These are phyloP conservation scores for Pleurotus salmoneostramineus DNA, from an alignment of 768 basidiomycete genomes.

Conservation along the genomic window DNA sequence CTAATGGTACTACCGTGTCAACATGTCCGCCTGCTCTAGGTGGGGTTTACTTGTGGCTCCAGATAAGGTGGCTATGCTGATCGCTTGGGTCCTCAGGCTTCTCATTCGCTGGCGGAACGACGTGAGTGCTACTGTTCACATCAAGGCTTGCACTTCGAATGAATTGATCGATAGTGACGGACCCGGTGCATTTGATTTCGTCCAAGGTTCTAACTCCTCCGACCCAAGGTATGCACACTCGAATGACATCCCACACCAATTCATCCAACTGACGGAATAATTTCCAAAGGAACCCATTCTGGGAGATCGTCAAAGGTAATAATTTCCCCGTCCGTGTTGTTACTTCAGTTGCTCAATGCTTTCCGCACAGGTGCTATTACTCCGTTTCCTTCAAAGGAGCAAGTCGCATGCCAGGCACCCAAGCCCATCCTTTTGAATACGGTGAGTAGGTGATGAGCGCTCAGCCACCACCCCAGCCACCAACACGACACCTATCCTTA, in stretches of 20 bases:
- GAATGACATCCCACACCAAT: constrained; percentile 11
- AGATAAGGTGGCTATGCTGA: constrained; percentile 1
- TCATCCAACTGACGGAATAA: not conserved
- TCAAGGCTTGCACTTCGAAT: not conserved
- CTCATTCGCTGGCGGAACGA: constrained; percentile 78
- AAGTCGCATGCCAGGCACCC: constrained; percentile 68
- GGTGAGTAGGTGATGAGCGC: constrained; percentile 24
- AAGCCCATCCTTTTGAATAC: constrained; percentile 80
- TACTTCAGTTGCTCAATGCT: constrained; percentile 6
- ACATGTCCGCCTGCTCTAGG: constrained; percentile 83
- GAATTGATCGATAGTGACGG: constrained; percentile 50
- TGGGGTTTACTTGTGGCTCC: constrained; percentile 22
- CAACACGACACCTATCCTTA: constrained; percentile 1
- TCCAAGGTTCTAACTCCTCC: constrained; percentile 69
- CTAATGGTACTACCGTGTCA: constrained; percentile 61
- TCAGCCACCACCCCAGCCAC: constrained; percentile 8
- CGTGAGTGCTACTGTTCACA: constrained; percentile 37
- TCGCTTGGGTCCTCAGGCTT: constrained; percentile 40
- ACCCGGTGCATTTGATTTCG: constrained; percentile 74
- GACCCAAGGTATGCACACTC: constrained; percentile 42
- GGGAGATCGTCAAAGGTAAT: constrained; percentile 77
- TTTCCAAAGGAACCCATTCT: constrained; percentile 61
- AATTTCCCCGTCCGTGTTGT: constrained; percentile 3
- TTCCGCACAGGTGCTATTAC: constrained; percentile 49
- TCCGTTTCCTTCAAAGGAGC: constrained; percentile 55